These are phyloP conservation scores for Flaveria bidentis DNA, from an alignment of 129 eudicot genomes.

Conservation along the genomic window DNA sequence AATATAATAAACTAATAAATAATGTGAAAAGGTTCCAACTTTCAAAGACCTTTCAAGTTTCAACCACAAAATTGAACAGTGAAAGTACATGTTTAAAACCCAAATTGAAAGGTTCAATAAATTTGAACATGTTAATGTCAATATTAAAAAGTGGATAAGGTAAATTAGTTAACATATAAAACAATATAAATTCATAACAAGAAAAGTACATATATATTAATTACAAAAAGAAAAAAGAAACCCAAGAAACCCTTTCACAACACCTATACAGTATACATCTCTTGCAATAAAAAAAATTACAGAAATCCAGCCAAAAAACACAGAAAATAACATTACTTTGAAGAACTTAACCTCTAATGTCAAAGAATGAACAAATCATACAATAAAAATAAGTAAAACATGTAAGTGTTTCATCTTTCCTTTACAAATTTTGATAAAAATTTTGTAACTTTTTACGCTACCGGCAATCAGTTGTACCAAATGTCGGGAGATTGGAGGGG, in stretches of 20 bases:
- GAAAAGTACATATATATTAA: too few relatives aligned
- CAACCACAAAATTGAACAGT: too few relatives aligned
- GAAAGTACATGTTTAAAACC: too few relatives aligned
- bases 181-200: too few relatives aligned
- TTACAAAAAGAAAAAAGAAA: not conserved
- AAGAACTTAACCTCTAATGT: conserved; percentile 9
- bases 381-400: not conserved
- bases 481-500: conserved; percentile 16
- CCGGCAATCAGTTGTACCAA: conserved; percentile 38
- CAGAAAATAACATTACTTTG: not conserved
- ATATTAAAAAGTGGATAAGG: too few relatives aligned
- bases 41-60: too few relatives aligned
- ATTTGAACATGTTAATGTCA: too few relatives aligned
- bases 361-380: conserved; percentile 36
- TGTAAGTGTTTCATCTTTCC: conserved; percentile 8
- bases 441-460: conserved; percentile 12
- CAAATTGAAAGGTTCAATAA: too few relatives aligned
- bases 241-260: not conserved
- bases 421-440: conserved; percentile 4
- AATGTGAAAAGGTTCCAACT: too few relatives aligned
- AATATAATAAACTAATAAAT: too few relatives aligned
- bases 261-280: conserved; percentile 12
- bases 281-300: not conserved
- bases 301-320: conserved; percentile 25
- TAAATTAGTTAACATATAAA: too few relatives aligned